phyloP scores from a whole-genome alignment of 139 green algal species.

The Picochlorum sp. region DNA sequence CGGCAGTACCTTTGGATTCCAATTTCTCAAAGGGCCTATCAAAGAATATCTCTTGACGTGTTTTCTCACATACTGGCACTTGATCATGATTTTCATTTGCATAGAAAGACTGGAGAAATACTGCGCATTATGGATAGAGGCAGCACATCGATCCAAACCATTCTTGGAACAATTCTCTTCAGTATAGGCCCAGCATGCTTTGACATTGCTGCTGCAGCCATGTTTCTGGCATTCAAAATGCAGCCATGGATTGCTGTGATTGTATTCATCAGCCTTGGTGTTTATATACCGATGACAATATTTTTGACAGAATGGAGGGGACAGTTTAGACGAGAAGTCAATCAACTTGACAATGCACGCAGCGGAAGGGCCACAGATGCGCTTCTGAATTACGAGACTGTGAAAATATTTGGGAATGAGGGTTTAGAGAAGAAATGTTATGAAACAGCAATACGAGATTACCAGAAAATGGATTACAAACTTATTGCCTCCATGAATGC shows the following conservation, averaged over 20 bases:
- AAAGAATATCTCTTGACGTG: slow-evolving; percentile 55
- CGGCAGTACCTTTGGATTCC: slow-evolving; percentile 69
- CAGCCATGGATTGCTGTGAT: slow-evolving; percentile 70
- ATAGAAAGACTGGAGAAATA: slow-evolving; percentile 71
- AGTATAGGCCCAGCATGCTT: slow-evolving; percentile 65
- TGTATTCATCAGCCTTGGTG: slow-evolving; percentile 65
- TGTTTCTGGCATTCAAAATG: slow-evolving; percentile 61
- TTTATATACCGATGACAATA: slow-evolving; percentile 86
- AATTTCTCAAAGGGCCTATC: slow-evolving; percentile 45
- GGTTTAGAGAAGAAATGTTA: slow-evolving; percentile 51
- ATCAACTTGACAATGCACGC: slow-evolving; percentile 68
- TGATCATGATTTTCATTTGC: slow-evolving; percentile 80
- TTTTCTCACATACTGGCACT: slow-evolving; percentile 67
- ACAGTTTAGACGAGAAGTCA: slow-evolving; percentile 61
- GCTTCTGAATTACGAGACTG: slow-evolving; percentile 86
- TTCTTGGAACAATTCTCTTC: slow-evolving; percentile 76
- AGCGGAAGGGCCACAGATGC: slow-evolving; percentile 66
- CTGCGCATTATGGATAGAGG: slow-evolving; percentile 76
- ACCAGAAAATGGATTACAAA: slow-evolving; percentile 50
- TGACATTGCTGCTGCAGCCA: slow-evolving; percentile 63
- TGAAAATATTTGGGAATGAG: slow-evolving; percentile 77
- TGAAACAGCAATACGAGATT: slow-evolving; percentile 52
- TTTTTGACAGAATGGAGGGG: slow-evolving; percentile 72
- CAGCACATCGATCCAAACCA: slow-evolving; percentile 54
- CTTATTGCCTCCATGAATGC: slow-evolving; percentile 54